Evolutionary conservation across 2,329 filamentous ascomycete species (phyloP).

Genomic region (Cordyceps cicadae): DNA sequence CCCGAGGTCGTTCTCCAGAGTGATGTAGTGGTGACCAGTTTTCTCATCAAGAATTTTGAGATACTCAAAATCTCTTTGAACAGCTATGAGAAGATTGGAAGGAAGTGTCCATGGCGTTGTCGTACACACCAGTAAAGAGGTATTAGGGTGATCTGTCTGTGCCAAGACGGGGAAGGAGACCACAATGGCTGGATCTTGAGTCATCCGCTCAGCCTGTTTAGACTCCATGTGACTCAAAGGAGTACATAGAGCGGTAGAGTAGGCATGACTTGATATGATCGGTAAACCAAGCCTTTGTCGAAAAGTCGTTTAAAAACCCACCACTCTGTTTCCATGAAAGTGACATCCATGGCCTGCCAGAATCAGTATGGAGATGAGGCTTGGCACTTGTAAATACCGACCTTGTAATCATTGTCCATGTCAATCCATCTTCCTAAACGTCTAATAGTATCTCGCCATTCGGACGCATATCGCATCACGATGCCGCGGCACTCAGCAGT

Average conservation of each 20-base stretch:
- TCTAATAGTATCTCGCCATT: constrained; percentile 73
- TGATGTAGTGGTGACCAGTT: constrained; percentile 58
- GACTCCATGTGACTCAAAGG: constrained; percentile 70
- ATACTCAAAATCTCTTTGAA: constrained; percentile 71
- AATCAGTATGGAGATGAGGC: neutral
- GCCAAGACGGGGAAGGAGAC: constrained; percentile 62
- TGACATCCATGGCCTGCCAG: constrained; percentile 58
- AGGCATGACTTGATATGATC: constrained; percentile 70
- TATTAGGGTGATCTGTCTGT: constrained; percentile 53
- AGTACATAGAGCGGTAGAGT: constrained; percentile 65
- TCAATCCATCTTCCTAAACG: constrained; percentile 68
- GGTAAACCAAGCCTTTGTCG: constrained; percentile 63
- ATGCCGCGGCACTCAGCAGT: constrained; percentile 79
- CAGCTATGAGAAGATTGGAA: constrained; percentile 65
- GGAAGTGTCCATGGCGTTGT: constrained; percentile 76
- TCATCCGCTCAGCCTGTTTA: constrained; percentile 67
- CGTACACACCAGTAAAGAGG: constrained; percentile 46
- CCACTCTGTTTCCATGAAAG: constrained; percentile 72
- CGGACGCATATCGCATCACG: constrained; percentile 73
- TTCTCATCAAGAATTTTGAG: constrained; percentile 61
- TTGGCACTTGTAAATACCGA: constrained; percentile 24
- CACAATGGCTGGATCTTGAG: constrained; percentile 65
- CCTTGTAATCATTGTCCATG: constrained; percentile 71
- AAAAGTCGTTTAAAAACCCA: constrained; percentile 71
- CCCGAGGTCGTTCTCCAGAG: constrained; percentile 57